Percentiles rank a stretch among this genome's conserved stretches.
These are phyloP conservation scores for Aspergillus oerlinghausenensis DNA, from an alignment of 2,329 filamentous ascomycete species.

Conservation along the genomic window DNA sequence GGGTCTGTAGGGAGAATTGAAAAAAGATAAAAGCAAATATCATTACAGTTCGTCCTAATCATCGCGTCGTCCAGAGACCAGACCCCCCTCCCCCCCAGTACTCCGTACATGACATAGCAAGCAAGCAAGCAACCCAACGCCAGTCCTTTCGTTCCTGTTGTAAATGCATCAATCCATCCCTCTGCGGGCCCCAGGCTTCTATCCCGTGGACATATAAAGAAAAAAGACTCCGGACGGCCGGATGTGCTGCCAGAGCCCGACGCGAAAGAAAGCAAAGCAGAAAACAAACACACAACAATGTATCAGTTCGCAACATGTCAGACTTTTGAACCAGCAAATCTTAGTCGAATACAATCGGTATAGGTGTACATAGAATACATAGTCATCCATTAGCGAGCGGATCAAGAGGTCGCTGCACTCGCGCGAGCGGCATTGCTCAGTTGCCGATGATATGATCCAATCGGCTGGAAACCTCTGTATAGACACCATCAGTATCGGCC, in stretches of 20 bases:
- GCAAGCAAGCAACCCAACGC: neutral
- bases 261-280: neutral
- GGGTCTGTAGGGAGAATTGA: neutral
- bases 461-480: slow-evolving; percentile 45
- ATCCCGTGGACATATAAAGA: slow-evolving; percentile 8
- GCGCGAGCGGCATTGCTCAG: slow-evolving; percentile 36
- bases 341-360: neutral
- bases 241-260: neutral
- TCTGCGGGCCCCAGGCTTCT: neutral
- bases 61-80: neutral
- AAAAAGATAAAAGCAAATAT: neutral
- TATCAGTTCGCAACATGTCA: neutral
- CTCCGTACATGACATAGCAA: neutral
- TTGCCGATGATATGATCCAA: slow-evolving; percentile 43
- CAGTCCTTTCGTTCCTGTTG: neutral
- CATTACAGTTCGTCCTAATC: neutral
- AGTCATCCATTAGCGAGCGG: slow-evolving; percentile 11
- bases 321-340: neutral
- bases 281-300: neutral
- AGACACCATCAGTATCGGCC: neutral
- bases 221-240: neutral
- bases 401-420: slow-evolving; percentile 25
- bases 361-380: neutral
- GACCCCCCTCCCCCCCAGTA: neutral
- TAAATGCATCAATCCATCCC: neutral